Evolutionary conservation across 495 filamentous ascomycete species (phyloP), one percentile per base, ranked within the genome.

Genomic region (Rhizodiscina lignyota): DNA sequence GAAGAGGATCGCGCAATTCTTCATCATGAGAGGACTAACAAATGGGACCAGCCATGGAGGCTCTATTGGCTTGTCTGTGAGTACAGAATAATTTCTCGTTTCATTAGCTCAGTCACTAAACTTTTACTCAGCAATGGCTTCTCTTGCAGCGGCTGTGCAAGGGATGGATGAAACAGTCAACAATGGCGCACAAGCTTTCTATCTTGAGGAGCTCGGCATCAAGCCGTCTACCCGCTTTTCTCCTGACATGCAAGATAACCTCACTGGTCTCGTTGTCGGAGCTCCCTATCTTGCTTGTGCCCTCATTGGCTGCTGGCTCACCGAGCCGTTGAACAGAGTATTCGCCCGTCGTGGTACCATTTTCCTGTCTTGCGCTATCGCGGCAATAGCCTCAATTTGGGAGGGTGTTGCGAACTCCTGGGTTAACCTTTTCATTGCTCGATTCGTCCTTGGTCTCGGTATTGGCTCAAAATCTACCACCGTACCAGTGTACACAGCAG

Each of bases 11-110:
- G 29, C 13, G 30, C 30, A 12, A 16, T 43, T 11, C 35, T 46
- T 2, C 10, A 18, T 10, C 12, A 34, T 4, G 44, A 47, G 22
- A 23, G 23, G 2, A 40, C 23, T 8, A 35, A 47, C 26, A 17
- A 34, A 21, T 47, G 44, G 44, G 29, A 21, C 16, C 44, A 47
- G 32, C 44, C 44, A 11, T 36, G 17, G 22, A 39, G 27, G 31
- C 23, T 45, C 8, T 27, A 13, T n/a, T n/a, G n/a, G n/a, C n/a
- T n/a, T n/a, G n/a, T n/a, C n/a, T n/a, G n/a, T n/a, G n/a, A n/a
- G n/a, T 46, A 46, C 28, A 39, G 38, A 2, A 3, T 46, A 2
- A 27, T 39, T 21, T 29, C 41, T 4, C 34, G 41, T 4, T 45
- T 38, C 33, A 11, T 38, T 16, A 24, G 30, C 8, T 27, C 24